Evolutionary conservation across 371 early-diverging fungal genomes (phyloP).

Genomic region (Mucor velutinosus): DNA sequence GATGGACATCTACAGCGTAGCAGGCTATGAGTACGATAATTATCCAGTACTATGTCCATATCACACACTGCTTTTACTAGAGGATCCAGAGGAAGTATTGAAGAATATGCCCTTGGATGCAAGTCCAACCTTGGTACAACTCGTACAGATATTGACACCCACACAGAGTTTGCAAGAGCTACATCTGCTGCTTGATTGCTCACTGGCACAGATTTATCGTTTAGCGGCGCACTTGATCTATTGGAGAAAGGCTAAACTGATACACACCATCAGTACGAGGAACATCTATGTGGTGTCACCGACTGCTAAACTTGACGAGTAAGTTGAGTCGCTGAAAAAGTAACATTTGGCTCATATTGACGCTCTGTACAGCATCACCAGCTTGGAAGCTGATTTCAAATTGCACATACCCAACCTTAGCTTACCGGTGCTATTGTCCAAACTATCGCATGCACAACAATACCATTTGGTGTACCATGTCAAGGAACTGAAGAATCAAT

Average conservation of each 20-base stretch:
- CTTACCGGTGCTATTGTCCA: constrained; percentile 70
- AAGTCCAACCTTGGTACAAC: constrained; percentile 79
- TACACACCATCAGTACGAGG: constrained; percentile 76
- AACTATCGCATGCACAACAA: constrained; percentile 75
- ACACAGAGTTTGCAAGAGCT: constrained; percentile 83
- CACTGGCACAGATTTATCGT: constrained; percentile 87
- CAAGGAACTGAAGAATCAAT: constrained; percentile 69
- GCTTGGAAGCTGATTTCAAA: constrained; percentile 63
- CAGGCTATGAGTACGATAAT: constrained; percentile 62
- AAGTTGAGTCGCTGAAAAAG: constrained; percentile 14
- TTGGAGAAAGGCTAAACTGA: constrained; percentile 88
- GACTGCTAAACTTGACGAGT: constrained; percentile 64
- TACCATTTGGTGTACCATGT: constrained; percentile 63
- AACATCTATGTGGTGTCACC: constrained; percentile 85
- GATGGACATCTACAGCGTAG: constrained; percentile 53
- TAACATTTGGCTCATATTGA: neutral
- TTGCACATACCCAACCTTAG: constrained; percentile 70
- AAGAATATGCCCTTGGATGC: constrained; percentile 80
- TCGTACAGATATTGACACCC: constrained; percentile 89
- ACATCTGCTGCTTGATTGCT: constrained; percentile 82
- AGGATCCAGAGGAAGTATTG: constrained; percentile 82
- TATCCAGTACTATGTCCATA: constrained; percentile 85
- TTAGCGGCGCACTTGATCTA: constrained; percentile 89
- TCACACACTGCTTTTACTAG: constrained; percentile 82
- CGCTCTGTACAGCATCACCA: constrained; percentile 37